Evolutionary conservation across 768 basidiomycete species (phyloP).

Genomic region (Cystofilobasidium bisporidii): DNA sequence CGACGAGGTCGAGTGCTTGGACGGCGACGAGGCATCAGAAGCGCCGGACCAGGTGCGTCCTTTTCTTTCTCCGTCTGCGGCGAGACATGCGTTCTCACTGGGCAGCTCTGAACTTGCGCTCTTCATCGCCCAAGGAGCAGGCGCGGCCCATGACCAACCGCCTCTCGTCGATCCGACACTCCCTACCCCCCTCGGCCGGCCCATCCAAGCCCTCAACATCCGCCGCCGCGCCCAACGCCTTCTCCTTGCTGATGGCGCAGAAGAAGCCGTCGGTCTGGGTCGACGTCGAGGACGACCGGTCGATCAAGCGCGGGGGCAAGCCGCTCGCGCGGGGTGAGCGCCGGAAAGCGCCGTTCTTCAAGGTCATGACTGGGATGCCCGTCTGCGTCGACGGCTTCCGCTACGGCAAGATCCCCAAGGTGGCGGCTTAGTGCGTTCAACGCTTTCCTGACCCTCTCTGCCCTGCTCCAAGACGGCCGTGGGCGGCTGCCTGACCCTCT

Average conservation of each 20-base stretch:
- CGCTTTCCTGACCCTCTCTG: conserved; percentile 11
- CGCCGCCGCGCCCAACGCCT: conserved; percentile 46
- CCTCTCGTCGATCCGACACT: conserved; percentile 30
- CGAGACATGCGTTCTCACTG: neutral
- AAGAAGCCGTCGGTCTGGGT: conserved; percentile 78
- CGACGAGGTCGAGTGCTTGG: conserved; percentile 35
- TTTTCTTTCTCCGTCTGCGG: neutral
- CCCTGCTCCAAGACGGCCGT: neutral
- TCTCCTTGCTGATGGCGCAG: conserved; percentile 79
- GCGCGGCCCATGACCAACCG: conserved; percentile 29
- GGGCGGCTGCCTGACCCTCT: neutral
- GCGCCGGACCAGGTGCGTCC: conserved; percentile 16
- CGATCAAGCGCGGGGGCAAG: conserved; percentile 35
- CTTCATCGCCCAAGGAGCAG: conserved; percentile 1
- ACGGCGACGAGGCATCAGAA: conserved; percentile 32
- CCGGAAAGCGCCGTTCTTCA: conserved; percentile 86
- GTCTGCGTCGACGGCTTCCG: conserved; percentile 96
- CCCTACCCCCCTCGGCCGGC: conserved; percentile 11
- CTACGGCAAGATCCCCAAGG: conserved; percentile 79
- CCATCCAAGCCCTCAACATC: conserved; percentile 25
- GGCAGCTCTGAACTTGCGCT: too few relatives aligned
- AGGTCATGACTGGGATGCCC: conserved; percentile 87
- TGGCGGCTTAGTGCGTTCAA: conserved; percentile 68
- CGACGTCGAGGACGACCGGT: conserved; percentile 47
- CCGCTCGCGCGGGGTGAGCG: conserved; percentile 41